Conservation (phyloP, 2,329 filamentous ascomycete genomes). For the Anthostomella pinea region DNA sequence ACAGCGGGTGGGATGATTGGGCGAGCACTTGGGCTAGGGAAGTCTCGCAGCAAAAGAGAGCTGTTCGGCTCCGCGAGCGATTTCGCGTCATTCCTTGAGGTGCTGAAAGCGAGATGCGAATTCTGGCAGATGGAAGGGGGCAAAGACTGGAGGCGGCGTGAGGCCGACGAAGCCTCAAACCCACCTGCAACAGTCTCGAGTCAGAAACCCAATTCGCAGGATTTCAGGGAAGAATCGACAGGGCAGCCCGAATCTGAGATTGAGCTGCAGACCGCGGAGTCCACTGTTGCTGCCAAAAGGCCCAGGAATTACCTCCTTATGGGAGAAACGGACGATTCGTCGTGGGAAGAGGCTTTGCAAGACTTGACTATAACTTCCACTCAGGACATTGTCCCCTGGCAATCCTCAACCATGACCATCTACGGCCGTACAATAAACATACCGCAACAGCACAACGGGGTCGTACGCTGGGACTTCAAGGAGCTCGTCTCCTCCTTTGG, state of each 20-base stretch:
- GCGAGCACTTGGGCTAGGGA: conserved; percentile 44
- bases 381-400: conserved; percentile 35
- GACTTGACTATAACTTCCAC: conserved; percentile 3
- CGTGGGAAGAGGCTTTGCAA: conserved; percentile 26
- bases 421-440: conserved; percentile 65
- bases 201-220: conserved; percentile 6
- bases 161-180: conserved; percentile 37
- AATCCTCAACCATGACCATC: conserved; percentile 43
- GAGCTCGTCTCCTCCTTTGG: conserved; percentile 68
- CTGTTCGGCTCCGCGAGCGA: conserved; percentile 63
- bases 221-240: too few species aligned
- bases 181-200: conserved; percentile 9
- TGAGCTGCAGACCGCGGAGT: conserved; percentile 6
- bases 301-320: conserved; percentile 30
- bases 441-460: conserved; percentile 54
- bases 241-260: too few species aligned
- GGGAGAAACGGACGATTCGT: conserved; percentile 21
- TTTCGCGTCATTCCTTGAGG: conserved; percentile 72
- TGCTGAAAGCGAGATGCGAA: conserved; percentile 74
- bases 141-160: conserved; percentile 66
- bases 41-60: conserved; percentile 40
- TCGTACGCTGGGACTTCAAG: conserved; percentile 64
- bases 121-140: conserved; percentile 81
- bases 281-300: conserved; percentile 11
- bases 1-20: conserved; percentile 47